These are phyloP conservation scores for Kodamaea ohmeri DNA, from an alignment of 1,139 yeast genomes.

Conservation along the genomic window DNA sequence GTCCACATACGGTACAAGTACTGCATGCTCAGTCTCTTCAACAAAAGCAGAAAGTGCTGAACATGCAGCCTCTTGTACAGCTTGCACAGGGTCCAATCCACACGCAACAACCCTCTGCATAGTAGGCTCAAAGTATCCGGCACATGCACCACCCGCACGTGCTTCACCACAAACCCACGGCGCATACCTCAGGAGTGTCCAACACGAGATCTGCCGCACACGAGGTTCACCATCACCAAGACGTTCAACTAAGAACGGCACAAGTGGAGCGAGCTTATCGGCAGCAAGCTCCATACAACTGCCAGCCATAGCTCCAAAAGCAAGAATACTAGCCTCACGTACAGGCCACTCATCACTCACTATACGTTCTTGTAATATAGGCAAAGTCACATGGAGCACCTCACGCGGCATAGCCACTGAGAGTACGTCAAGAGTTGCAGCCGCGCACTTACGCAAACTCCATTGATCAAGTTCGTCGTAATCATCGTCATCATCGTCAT, in stretches of 20 bases:
- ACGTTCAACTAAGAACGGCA: conserved; percentile 83
- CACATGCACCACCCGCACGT: conserved; percentile 56
- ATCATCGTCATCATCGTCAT: conserved; percentile 50
- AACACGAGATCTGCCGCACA: conserved; percentile 89
- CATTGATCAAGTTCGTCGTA: conserved; percentile 69
- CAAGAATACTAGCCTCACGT: conserved; percentile 89
- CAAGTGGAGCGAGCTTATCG: conserved; percentile 71
- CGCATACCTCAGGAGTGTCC: conserved; percentile 89
- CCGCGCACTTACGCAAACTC: conserved; percentile 91
- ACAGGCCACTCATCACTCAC: conserved; percentile 77
- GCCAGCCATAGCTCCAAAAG: conserved; percentile 92
- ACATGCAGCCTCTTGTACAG: conserved; percentile 93
- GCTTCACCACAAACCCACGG: conserved; percentile 77
- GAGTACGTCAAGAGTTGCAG: conserved; percentile 84
- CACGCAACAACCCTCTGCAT: conserved; percentile 72
- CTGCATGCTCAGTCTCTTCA: conserved; percentile 68
- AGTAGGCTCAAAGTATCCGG: conserved; percentile 72
- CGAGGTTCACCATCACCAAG: conserved; percentile 75
- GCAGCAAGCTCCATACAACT: conserved; percentile 76
- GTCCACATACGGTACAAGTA: conserved; percentile 47
- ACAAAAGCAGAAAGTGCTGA: conserved; percentile 80
- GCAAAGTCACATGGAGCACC: conserved; percentile 67
- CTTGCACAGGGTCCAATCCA: conserved; percentile 78
- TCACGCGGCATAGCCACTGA: conserved; percentile 67
- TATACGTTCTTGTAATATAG: conserved; percentile 70